phyloP scores from a whole-genome alignment of 2,329 filamentous ascomycete species.

The Salinomyces thailandicus region DNA sequence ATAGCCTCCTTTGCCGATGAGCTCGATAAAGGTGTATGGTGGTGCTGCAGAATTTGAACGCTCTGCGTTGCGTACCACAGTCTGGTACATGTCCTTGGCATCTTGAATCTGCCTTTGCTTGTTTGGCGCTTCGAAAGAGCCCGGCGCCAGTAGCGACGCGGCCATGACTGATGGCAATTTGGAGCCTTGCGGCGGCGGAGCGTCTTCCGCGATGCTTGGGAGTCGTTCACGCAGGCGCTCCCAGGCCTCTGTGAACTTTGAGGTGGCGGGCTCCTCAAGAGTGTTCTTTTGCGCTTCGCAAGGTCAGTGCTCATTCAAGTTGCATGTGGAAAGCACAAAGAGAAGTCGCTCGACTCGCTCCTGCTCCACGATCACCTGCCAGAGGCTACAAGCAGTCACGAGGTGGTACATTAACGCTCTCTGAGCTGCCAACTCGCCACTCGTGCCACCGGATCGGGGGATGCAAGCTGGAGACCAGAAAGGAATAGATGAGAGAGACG shows the following conservation, averaged over 20 bases:
- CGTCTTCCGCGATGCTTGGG: neutral
- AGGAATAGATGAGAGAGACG: no score
- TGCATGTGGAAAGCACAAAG: no score
- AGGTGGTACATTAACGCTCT: no score
- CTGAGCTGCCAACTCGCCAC: no score
- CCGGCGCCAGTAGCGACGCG: conserved; percentile 18
- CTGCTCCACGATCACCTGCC: no score
- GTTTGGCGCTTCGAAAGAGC: conserved; percentile 23
- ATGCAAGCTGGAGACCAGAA: no score
- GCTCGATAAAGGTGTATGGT: conserved; percentile 56
- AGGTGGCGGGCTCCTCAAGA: conserved; percentile 8
- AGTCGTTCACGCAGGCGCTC: no score
- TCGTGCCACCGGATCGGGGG: no score
- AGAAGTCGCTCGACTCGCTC: no score
- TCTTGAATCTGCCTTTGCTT: conserved; percentile 56
- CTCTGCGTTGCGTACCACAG: conserved; percentile 52
- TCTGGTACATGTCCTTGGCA: conserved; percentile 58
- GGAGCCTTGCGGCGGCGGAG: neutral
- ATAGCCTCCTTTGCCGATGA: conserved; percentile 66
- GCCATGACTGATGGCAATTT: conserved; percentile 16
- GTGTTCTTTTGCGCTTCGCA: no score
- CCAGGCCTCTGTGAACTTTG: conserved; percentile 12
- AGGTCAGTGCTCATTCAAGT: no score
- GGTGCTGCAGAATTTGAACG: conserved; percentile 51
- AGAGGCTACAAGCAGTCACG: no score